These are phyloP conservation scores for Cicer chorassanicum DNA, from an alignment of 306 rosid species.

Conservation along the genomic window DNA sequence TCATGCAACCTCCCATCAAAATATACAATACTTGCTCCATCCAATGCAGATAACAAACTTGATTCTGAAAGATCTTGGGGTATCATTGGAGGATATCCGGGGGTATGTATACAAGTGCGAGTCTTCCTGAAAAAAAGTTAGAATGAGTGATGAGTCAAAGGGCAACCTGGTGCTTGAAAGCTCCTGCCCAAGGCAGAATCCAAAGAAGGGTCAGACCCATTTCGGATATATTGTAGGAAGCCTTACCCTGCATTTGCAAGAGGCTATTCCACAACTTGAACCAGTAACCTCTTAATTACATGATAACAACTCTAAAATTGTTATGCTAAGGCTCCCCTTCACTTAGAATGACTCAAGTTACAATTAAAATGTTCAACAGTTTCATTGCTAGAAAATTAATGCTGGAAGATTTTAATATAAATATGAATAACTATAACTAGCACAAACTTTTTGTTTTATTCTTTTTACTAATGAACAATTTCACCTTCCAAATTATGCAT, in stretches of 20 bases:
- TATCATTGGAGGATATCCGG: conserved; percentile 89
- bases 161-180: background rate
- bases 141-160: conserved; percentile 44
- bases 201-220: conserved; percentile 18
- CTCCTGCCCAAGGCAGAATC: background rate
- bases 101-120: conserved; percentile 90
- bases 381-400: conserved; percentile 7
- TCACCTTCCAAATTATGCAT: background rate
- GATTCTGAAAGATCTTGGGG: conserved; percentile 72
- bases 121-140: conserved; percentile 72
- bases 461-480: background rate
- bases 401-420: conserved; percentile 18
- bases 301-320: background rate
- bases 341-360: conserved; percentile 40
- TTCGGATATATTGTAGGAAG: background rate
- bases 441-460: conserved; percentile 11
- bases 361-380: conserved; percentile 28
- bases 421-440: background rate
- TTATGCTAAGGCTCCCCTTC: background rate
- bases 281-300: conserved; percentile 8
- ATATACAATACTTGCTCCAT: conserved; percentile 79
- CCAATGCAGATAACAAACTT: conserved; percentile 70
- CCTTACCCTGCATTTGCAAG: conserved; percentile 17
- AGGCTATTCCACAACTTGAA: background rate
- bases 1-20: conserved; percentile 78